Percentiles rank a stretch among this genome's conserved stretches.
Evolutionary conservation across 805 yeast species (phyloP).

Genomic region (Komagataella phaffii): DNA sequence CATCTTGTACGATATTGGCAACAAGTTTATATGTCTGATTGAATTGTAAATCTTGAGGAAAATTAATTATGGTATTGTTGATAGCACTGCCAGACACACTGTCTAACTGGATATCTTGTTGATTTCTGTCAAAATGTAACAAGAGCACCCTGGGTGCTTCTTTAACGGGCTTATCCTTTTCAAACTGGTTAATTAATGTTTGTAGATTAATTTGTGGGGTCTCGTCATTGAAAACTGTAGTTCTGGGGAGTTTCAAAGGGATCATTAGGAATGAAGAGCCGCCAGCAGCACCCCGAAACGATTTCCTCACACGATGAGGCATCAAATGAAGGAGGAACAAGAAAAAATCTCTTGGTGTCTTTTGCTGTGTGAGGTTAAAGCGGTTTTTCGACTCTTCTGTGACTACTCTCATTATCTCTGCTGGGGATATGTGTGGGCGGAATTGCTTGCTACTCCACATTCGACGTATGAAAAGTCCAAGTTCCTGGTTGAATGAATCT

Average conservation of each 20-base stretch:
- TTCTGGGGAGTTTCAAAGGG: conserved; percentile 45
- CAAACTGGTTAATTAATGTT: conserved; percentile 24
- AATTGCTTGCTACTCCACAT: conserved; percentile 53
- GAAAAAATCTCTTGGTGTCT: conserved; percentile 44
- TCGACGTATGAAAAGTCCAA: conserved; percentile 37
- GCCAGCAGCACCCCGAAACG: conserved; percentile 8
- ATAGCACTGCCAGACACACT: conserved; percentile 3
- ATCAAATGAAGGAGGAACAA: conserved; percentile 45
- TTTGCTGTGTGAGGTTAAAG: conserved; percentile 23
- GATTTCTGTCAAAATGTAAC: conserved; percentile 39
- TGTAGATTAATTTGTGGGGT: conserved; percentile 38
- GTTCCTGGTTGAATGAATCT: conserved; percentile 25
- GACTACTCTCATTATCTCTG: conserved; percentile 43
- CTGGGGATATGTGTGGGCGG: conserved; percentile 53
- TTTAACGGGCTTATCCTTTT: conserved; percentile 22
- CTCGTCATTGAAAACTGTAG: conserved; percentile 40
- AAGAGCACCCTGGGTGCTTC: conserved; percentile 38
- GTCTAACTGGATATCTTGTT: background rate
- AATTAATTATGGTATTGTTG: conserved; percentile 53
- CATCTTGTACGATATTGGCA: conserved; percentile 32
- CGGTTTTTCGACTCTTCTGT: conserved; percentile 26
- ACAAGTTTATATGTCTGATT: conserved; percentile 26
- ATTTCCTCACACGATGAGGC: conserved; percentile 10
- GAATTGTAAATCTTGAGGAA: conserved; percentile 27
- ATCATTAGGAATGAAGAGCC: conserved; percentile 35